phyloP scores from a whole-genome alignment of 106 monocot genomes.

The Dendrobium nobile region DNA sequence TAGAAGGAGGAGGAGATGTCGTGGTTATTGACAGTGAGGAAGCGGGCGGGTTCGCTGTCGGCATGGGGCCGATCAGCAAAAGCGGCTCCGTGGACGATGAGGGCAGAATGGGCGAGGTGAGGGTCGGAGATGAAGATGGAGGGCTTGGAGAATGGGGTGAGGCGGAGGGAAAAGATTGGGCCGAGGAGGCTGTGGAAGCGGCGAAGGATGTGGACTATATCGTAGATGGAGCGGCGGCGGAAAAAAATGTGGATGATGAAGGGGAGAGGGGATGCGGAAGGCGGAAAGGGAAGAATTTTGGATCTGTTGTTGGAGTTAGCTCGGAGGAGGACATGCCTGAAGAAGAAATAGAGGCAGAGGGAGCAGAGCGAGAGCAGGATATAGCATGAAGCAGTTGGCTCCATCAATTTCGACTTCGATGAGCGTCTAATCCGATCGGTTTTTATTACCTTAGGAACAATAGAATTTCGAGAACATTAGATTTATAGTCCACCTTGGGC shows the following conservation, averaged over 20 bases:
- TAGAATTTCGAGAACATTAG: too few relatives aligned
- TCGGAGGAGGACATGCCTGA: not conserved
- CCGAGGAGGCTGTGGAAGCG: constrained; percentile 5
- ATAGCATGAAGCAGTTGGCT: not conserved
- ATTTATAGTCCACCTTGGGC: too few relatives aligned
- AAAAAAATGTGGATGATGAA: constrained; percentile 23
- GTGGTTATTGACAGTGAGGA: constrained; percentile 2
- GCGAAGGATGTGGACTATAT: constrained; percentile 3
- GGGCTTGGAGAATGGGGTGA: constrained; percentile 9
- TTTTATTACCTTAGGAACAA: too few relatives aligned
- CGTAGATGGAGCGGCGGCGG: constrained; percentile 3
- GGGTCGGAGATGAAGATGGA: constrained; percentile 20
- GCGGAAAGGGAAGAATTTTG: constrained; percentile 12
- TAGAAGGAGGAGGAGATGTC: constrained; percentile 11
- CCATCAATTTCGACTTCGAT: not conserved
- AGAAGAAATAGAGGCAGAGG: not conserved
- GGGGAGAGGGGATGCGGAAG: constrained; percentile 17
- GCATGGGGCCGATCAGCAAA: constrained; percentile 17
- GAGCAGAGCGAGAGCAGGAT: not conserved
- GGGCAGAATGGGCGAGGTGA: constrained; percentile 16
- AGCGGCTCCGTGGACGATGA: constrained; percentile 18
- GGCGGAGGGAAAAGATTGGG: constrained; percentile 22
- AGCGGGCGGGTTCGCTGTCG: not conserved
- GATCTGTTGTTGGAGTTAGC: not conserved
- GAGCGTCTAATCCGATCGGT: not conserved